Conservation (phyloP, 495 filamentous ascomycete genomes). For the Podospora anserina region DNA sequence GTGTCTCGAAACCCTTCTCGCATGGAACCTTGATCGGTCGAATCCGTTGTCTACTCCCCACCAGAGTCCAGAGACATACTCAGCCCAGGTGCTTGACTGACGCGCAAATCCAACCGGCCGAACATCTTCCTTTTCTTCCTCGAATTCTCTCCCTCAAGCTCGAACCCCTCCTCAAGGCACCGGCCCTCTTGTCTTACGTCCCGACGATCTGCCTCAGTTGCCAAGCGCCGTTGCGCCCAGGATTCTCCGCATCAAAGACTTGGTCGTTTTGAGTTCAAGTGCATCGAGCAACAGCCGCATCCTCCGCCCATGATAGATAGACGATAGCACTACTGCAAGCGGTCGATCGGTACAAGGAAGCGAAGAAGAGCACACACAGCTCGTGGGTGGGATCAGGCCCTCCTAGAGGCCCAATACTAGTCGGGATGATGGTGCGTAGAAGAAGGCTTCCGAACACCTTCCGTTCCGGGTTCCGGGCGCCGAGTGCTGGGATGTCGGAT, state of each 20-base stretch:
- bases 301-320: slow-evolving; percentile 39
- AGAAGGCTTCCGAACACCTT: slow-evolving; percentile 5
- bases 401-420: slow-evolving; percentile 36
- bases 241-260: background rate
- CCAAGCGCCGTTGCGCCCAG: background rate
- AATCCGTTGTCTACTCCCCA: slow-evolving; percentile 4
- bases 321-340: slow-evolving; percentile 20
- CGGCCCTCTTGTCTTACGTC: background rate
- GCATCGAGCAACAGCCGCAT: background rate
- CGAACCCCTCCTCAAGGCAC: background rate
- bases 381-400: slow-evolving; percentile 36
- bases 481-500: slow-evolving; percentile 8
- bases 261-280: background rate
- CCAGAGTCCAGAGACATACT: background rate
- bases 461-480: background rate
- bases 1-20: slow-evolving; percentile 10
- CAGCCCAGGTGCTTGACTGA: background rate
- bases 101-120: background rate
- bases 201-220: slow-evolving; percentile 1
- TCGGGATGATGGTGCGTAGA: slow-evolving; percentile 40
- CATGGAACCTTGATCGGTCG: slow-evolving; percentile 11
- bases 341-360: slow-evolving; percentile 16
- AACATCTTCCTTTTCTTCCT: background rate
- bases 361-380: background rate
- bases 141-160: background rate